Evolutionary conservation across 257 asterid species (phyloP), one percentile per base, ranked within the genome.

Genomic region (Vinca minor): DNA sequence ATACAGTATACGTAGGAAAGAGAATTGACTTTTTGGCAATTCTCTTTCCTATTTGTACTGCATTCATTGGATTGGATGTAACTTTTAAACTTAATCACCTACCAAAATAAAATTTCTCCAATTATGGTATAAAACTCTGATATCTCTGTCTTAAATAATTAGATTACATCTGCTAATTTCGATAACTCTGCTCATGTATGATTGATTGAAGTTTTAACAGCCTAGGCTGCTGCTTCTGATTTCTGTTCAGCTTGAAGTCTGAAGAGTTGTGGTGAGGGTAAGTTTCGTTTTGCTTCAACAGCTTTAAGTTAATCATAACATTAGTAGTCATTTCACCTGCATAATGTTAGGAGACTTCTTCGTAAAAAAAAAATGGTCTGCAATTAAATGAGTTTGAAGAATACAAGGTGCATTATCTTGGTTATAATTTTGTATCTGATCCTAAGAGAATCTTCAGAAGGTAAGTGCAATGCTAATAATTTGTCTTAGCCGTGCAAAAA

Each of bases 91-190:
- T n/a, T n/a, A n/a, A n/a, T n/a, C n/a, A n/a, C n/a, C n/a, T n/a
- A n/a, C n/a, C n/a, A n/a, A n/a, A n/a, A n/a, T n/a, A n/a, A n/a
- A n/a, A n/a, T n/a, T n/a, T n/a, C n/a, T n/a, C n/a, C n/a, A n/a
- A n/a, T n/a, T n/a, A n/a, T n/a, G n/a, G n/a, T n/a, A n/a, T n/a
- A n/a, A 44, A 46, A 44, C 8, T 76, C 47, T 58, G 41, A 35
- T 38, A 78, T 75, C 79, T 38, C 53, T 77, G 63, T 81, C 75
- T 61, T 59, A 45, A 34, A 57, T 67, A 72, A 72, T 73, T 79
- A n/a, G 29, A 44, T 55, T 58, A 17, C 50, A 54, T 64, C 36
- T 66, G 60, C 59, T 12, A 64, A 54, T 13, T 65, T 46, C 68
- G 66, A 67, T 75, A 63, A 74, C 70, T 75, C 66, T 73, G 46